Evolutionary conservation across 805 yeast species (phyloP).

Genomic region (Metschnikowia cerradonensis): DNA sequence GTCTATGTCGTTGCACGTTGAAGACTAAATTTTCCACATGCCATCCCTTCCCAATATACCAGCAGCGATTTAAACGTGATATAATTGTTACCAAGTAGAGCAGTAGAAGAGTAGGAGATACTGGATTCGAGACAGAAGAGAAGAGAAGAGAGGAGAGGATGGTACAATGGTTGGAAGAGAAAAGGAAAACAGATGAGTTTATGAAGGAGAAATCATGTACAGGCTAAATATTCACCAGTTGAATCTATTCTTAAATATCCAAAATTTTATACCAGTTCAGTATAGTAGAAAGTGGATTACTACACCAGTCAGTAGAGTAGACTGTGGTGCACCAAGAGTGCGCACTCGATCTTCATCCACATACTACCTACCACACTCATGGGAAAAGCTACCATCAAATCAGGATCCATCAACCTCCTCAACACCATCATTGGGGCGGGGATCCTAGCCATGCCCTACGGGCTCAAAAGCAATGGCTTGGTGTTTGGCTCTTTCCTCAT

Average conservation of each 20-base stretch:
- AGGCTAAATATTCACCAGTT: no score
- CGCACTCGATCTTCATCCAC: neutral
- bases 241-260: no score
- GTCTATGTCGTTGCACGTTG: neutral
- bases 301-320: neutral
- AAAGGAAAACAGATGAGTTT: no score
- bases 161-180: no score
- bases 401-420: slow-evolving; percentile 63
- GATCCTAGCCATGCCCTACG: slow-evolving; percentile 68
- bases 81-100: neutral
- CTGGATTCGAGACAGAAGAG: no score
- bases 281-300: no score
- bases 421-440: slow-evolving; percentile 85
- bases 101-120: no score
- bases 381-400: slow-evolving; percentile 35
- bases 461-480: slow-evolving; percentile 65
- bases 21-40: neutral
- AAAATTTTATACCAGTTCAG: no score
- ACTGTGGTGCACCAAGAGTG: neutral
- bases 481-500: slow-evolving; percentile 53
- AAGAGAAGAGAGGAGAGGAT: no score
- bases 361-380: slow-evolving; percentile 1
- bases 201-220: no score
- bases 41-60: neutral
- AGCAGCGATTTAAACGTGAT: slow-evolving; percentile 1